Conservation (phyloP, 169 alveolate species). For the Cryptosporidium muris region DNA sequence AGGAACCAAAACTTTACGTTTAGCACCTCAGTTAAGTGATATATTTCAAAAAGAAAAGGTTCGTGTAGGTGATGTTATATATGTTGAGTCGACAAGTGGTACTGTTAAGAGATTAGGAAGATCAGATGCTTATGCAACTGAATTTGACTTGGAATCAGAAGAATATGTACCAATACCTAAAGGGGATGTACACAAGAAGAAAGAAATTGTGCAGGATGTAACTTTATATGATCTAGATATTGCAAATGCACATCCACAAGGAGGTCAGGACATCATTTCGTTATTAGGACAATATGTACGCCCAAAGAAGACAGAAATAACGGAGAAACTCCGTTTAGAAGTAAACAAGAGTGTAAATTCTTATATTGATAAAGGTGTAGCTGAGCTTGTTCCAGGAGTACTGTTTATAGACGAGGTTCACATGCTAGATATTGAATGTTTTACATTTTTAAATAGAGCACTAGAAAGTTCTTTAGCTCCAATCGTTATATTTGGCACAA, state of each 20-base stretch:
- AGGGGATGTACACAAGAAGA: slow-evolving; percentile 99
- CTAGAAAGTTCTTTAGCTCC: slow-evolving; percentile 98
- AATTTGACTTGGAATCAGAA: slow-evolving; percentile 98
- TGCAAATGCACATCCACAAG: slow-evolving; percentile 98
- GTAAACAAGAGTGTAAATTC: slow-evolving; percentile 98
- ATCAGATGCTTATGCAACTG: slow-evolving; percentile 96
- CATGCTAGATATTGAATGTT: slow-evolving; percentile 99
- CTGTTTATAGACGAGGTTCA: slow-evolving; percentile 99
- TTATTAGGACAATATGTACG: slow-evolving; percentile 95
- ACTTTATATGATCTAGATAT: slow-evolving; percentile 99
- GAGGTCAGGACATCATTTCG: slow-evolving; percentile 96
- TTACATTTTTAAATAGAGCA: slow-evolving; percentile 97
- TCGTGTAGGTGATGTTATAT: slow-evolving; percentile 95
- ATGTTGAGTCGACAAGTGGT: slow-evolving; percentile 97
- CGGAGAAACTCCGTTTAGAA: slow-evolving; percentile 98
- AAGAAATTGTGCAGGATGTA: slow-evolving; percentile 98
- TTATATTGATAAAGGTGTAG: slow-evolving; percentile 97
- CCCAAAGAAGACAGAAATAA: slow-evolving; percentile 98
- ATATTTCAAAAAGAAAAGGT: slow-evolving; percentile 97
- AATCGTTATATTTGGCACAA: slow-evolving; percentile 97
- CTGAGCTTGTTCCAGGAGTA: slow-evolving; percentile 99
- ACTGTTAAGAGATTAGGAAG: slow-evolving; percentile 98
- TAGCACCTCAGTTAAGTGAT: slow-evolving; percentile 97
- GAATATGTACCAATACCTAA: slow-evolving; percentile 99
- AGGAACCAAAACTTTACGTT: slow-evolving; percentile 96